Evolutionary conservation across 164 flowering plant species (phyloP).

Genomic region (Paratinospora sagittata): DNA sequence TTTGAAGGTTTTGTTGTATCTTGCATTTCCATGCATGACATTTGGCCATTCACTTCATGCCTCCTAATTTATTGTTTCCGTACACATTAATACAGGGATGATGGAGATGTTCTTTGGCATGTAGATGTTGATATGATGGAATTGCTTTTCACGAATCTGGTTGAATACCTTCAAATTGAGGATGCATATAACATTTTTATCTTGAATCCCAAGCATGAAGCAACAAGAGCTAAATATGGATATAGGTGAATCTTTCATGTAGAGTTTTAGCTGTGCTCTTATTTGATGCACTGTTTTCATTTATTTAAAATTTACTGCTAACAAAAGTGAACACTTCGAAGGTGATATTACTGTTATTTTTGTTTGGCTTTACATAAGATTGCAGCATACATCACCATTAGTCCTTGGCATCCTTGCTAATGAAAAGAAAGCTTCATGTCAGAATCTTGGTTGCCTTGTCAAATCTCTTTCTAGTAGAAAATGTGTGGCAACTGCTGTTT

Average conservation of each 20-base stretch:
- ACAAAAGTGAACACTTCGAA: not conserved
- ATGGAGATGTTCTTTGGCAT: constrained; percentile 59
- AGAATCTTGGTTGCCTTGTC: not conserved
- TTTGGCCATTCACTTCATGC: not conserved
- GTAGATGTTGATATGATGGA: constrained; percentile 85
- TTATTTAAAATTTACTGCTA: not conserved
- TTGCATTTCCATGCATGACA: not conserved
- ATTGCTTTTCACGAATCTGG: constrained; percentile 61
- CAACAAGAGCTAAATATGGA: constrained; percentile 60
- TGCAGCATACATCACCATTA: not conserved
- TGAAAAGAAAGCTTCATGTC: not conserved
- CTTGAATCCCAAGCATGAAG: constrained; percentile 66
- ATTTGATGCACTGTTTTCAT: not conserved
- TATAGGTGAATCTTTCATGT: constrained; percentile 51
- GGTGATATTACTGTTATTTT: not conserved
- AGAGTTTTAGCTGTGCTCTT: not conserved
- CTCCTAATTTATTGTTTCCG: not conserved
- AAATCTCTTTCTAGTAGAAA: too few relatives aligned
- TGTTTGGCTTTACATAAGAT: not conserved
- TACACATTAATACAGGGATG: constrained; percentile 40
- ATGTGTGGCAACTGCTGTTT: too few relatives aligned
- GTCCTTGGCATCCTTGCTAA: too few relatives aligned
- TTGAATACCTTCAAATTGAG: constrained; percentile 75
- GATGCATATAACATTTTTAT: constrained; percentile 81
- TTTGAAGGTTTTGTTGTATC: not conserved